Percentiles rank a stretch among this genome's conserved stretches.
Evolutionary conservation across 1,284 basidiomycete genomes (phyloP).

Genomic region (Apiotrichum gamsii): DNA sequence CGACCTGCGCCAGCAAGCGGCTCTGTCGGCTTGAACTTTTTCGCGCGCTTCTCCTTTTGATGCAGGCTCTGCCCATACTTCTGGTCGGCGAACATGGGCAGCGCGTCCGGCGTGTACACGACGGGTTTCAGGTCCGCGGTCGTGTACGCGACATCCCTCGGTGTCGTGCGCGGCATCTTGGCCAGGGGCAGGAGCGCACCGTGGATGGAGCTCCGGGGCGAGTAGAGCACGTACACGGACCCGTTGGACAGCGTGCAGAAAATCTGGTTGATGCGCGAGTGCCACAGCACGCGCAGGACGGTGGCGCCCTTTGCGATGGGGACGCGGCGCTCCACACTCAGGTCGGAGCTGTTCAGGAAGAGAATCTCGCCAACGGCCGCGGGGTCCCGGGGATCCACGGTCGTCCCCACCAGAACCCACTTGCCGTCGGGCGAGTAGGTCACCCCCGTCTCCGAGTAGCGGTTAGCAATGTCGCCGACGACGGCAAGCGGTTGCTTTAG

Average conservation of each 20-base stretch:
- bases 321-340: slow-evolving; percentile 59
- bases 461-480: slow-evolving; percentile 59
- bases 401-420: slow-evolving; percentile 69
- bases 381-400: slow-evolving; percentile 56
- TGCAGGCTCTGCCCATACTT: slow-evolving; percentile 75
- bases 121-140: slow-evolving; percentile 63
- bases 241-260: slow-evolving; percentile 82
- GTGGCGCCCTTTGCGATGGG: slow-evolving; percentile 60
- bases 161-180: slow-evolving; percentile 58
- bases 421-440: slow-evolving; percentile 88
- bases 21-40: slow-evolving; percentile 82
- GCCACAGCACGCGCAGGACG: slow-evolving; percentile 85
- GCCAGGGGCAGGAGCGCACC: slow-evolving; percentile 81
- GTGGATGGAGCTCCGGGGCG: slow-evolving; percentile 74
- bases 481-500: slow-evolving; percentile 77
- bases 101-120: slow-evolving; percentile 81
- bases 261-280: slow-evolving; percentile 96
- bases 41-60: slow-evolving; percentile 80
- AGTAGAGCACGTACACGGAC: slow-evolving; percentile 81
- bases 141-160: slow-evolving; percentile 72
- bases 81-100: slow-evolving; percentile 82
- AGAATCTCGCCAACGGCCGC: slow-evolving; percentile 59
- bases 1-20: slow-evolving; percentile 85
- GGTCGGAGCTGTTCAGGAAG: slow-evolving; percentile 62
- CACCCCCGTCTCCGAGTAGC: slow-evolving; percentile 86